A percentile compares a stretch with the other conserved stretches of the same genome.
These are phyloP conservation scores for Atkinsonella hypoxylon DNA, from an alignment of 2,329 filamentous ascomycete species.

Conservation along the genomic window DNA sequence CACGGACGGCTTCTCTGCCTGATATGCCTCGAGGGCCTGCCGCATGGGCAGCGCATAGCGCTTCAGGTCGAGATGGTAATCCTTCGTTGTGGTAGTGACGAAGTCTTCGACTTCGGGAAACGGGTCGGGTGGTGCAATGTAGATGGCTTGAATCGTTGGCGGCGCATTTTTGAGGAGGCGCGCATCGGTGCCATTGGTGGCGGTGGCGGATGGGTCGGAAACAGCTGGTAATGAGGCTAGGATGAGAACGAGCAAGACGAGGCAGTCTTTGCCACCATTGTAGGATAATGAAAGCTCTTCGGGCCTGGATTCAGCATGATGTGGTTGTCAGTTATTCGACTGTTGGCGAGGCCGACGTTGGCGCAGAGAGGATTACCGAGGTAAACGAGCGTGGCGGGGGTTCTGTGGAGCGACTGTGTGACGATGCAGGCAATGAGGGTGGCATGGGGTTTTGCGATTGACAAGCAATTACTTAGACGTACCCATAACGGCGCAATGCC, in stretches of 20 bases:
- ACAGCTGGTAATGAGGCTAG: slow-evolving; percentile 47
- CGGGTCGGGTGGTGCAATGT: slow-evolving; percentile 74
- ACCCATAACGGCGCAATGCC: slow-evolving; percentile 67
- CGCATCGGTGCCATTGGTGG: slow-evolving; percentile 7
- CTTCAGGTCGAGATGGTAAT: slow-evolving; percentile 65
- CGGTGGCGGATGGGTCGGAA: slow-evolving; percentile 13
- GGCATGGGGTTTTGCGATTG: no score
- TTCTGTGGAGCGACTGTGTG: background rate
- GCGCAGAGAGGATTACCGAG: background rate
- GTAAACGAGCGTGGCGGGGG: background rate
- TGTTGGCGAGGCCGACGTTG: background rate
- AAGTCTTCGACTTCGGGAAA: slow-evolving; percentile 82
- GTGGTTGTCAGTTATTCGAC: background rate
- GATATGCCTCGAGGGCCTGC: slow-evolving; percentile 65
- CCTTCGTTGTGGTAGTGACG: slow-evolving; percentile 50
- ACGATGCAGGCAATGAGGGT: background rate
- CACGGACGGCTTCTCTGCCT: slow-evolving; percentile 50
- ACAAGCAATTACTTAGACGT: slow-evolving; percentile 6
- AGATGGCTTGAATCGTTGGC: slow-evolving; percentile 60
- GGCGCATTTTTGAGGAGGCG: slow-evolving; percentile 21
- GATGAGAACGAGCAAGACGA: slow-evolving; percentile 81
- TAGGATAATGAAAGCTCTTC: slow-evolving; percentile 81
- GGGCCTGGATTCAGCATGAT: slow-evolving; percentile 35
- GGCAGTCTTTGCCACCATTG: slow-evolving; percentile 96
- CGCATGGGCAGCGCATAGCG: slow-evolving; percentile 73